Base-by-base conservation (phyloP, 345 rosid species). In the Hibiscus tridactylites region DNA sequence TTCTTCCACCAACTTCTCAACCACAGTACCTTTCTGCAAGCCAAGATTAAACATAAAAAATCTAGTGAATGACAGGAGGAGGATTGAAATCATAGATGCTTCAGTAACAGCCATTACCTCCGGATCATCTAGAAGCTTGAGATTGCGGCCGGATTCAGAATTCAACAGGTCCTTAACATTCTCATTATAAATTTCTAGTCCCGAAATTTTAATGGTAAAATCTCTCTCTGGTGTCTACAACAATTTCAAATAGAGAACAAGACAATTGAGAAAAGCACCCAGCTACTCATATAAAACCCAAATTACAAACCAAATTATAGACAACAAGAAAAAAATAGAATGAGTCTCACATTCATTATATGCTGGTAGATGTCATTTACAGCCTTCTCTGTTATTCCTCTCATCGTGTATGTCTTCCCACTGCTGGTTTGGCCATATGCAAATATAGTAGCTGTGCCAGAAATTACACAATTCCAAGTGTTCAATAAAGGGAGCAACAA, bases 351-450 rank as follows among this genome's bases (percentile, higher is more conserved):
- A 63, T 87, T 87, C 54, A 82, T 78, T 72, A 96, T 92, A 83
- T 96, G 99, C 49, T 84, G 80, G 72, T 96, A 96, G 72, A 96
- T 92, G 79, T 96, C 99, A 74, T 84, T 75, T 57, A 96, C 99
- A 78, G 98, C 99, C 76, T 96, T 96, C 83, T 96, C 98, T 6
- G 99, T 92, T 83, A 92, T 88, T 73, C 99, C 99, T 86, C 98
- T 85, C 99, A 96, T 96, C 1, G 99, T 96, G 65, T 78, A 96
- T 70, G 99, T 96, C 83, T 96, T 96, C 47, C 99, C 99, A 75
- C 99, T 96, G 83, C 99, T 96, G 17, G 99, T 96, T 86, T 96
- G 99, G 44, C 99, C 99, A 71, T 96, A 96, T 0, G 99, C 99
- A 80, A 96, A 96, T 79, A 96, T 96, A 1, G 99, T 96, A 49